Conservation (phyloP, 768 basidiomycete genomes). For the Leccinum aurantiacum region DNA sequence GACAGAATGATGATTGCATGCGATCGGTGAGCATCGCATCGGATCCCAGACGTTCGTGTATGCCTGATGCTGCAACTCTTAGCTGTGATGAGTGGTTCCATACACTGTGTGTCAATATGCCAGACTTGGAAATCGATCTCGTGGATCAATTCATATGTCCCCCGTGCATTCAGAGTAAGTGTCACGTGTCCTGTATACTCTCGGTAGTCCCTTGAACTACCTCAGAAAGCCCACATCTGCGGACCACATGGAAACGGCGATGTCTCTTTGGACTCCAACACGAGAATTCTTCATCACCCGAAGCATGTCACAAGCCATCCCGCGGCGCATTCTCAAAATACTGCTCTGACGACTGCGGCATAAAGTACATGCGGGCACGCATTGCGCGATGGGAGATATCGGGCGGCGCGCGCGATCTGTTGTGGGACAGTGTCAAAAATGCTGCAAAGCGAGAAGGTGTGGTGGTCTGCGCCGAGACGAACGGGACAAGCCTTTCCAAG, state of each 20-base stretch:
- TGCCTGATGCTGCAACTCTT: not conserved
- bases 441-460: constrained; percentile 72
- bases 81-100: constrained; percentile 98
- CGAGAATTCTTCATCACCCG: constrained; percentile 56
- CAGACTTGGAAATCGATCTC: constrained; percentile 78
- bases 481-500: constrained; percentile 23
- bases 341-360: constrained; percentile 86
- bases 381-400: constrained; percentile 61
- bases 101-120: constrained; percentile 78
- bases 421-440: constrained; percentile 75
- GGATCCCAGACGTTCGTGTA: not conserved
- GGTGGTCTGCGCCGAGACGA: constrained; percentile 47
- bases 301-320: constrained; percentile 77
- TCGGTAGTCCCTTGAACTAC: constrained; percentile 1
- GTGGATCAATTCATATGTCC: constrained; percentile 94
- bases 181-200: not conserved
- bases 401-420: constrained; percentile 58
- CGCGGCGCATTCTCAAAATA: constrained; percentile 87
- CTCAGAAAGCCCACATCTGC: constrained; percentile 58
- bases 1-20: constrained; percentile 92
- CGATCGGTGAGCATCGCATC: constrained; percentile 60
- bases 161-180: constrained; percentile 71
- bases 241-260: constrained; percentile 78
- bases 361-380: constrained; percentile 66
- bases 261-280: constrained; percentile 72